Evolutionary conservation across 768 basidiomycete species (phyloP).

Genomic region (Mycena belliarum): DNA sequence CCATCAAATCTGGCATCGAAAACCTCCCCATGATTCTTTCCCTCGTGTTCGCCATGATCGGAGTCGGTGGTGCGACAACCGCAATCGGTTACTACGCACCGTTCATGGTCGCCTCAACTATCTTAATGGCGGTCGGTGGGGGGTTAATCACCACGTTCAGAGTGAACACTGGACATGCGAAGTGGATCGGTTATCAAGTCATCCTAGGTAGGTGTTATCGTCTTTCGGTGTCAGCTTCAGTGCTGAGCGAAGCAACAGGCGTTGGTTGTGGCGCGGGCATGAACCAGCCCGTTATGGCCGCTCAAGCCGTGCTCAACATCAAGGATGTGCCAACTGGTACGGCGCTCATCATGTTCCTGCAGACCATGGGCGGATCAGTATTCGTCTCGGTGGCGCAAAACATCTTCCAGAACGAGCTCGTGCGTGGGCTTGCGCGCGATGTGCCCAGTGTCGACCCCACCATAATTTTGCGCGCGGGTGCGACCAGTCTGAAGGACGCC

Average conservation of each 20-base stretch:
- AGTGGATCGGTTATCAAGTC: conserved; percentile 14
- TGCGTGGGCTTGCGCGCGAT: not conserved
- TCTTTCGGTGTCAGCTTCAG: too few relatives aligned
- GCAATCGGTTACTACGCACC: conserved; percentile 10
- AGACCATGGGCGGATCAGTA: conserved; percentile 16
- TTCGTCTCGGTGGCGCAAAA: conserved; percentile 18
- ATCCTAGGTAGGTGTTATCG: too few relatives aligned
- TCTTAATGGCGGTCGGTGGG: conserved; percentile 8
- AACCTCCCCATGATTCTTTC: conserved; percentile 19
- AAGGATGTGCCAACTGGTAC: conserved; percentile 17
- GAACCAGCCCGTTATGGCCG: conserved; percentile 14
- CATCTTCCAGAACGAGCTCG: conserved; percentile 14
- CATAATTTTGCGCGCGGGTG: conserved; percentile 12
- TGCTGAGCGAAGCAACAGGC: not conserved
- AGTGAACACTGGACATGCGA: not conserved
- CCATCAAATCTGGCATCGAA: conserved; percentile 14
- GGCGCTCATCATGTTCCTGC: conserved; percentile 10
- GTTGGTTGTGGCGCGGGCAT: conserved; percentile 5
- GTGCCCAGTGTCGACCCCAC: conserved; percentile 8
- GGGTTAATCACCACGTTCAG: conserved; percentile 13
- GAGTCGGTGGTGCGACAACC: conserved; percentile 4
- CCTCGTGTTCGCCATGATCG: conserved; percentile 3
- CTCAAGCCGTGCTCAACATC: conserved; percentile 8
- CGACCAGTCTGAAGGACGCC: conserved; percentile 9
- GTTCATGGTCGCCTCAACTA: conserved; percentile 11